phyloP scores from a whole-genome alignment of 1,284 basidiomycete species.

The Ganoderma resinaceum region DNA sequence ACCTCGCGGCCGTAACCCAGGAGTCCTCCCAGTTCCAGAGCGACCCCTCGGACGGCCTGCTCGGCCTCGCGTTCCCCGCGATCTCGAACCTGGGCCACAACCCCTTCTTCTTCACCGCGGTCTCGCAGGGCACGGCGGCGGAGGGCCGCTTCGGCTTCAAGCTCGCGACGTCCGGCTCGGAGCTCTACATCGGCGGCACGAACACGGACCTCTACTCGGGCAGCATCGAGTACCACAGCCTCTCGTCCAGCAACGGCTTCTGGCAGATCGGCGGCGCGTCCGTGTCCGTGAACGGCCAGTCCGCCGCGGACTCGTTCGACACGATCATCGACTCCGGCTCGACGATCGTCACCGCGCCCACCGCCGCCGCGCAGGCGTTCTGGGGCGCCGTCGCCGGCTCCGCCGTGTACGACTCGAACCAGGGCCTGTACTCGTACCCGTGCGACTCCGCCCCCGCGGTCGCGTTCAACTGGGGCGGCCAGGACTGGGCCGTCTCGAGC shows the following conservation, averaged over 20 bases:
- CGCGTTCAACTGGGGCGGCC: slow-evolving; percentile 49
- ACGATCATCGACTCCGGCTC: slow-evolving; percentile 42
- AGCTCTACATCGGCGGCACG: slow-evolving; percentile 57
- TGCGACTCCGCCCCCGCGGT: slow-evolving; percentile 45
- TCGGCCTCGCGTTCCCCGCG: slow-evolving; percentile 40
- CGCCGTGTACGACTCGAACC: neutral
- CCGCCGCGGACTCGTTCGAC: neutral
- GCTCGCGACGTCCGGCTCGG: slow-evolving; percentile 50
- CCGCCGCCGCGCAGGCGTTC: slow-evolving; percentile 47
- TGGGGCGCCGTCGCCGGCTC: slow-evolving; percentile 46
- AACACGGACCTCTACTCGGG: slow-evolving; percentile 45
- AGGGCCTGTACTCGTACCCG: slow-evolving; percentile 47
- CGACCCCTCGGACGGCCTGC: slow-evolving; percentile 33
- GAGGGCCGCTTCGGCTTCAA: slow-evolving; percentile 53
- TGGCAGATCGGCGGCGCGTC: slow-evolving; percentile 29
- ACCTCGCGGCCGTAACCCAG: slow-evolving; percentile 37
- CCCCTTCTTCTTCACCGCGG: slow-evolving; percentile 43
- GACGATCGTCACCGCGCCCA: slow-evolving; percentile 57
- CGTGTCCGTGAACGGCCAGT: neutral
- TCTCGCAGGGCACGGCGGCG: slow-evolving; percentile 40
- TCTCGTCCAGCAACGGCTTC: slow-evolving; percentile 31
- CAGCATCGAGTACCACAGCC: slow-evolving; percentile 44
- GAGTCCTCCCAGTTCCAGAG: slow-evolving; percentile 36
- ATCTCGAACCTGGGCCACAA: slow-evolving; percentile 33
- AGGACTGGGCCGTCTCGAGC: slow-evolving; percentile 44